Percentiles rank a stretch among this genome's conserved stretches.
Conservation (phyloP, 2,329 filamentous ascomycete species). For the Ophiostoma australiae region DNA sequence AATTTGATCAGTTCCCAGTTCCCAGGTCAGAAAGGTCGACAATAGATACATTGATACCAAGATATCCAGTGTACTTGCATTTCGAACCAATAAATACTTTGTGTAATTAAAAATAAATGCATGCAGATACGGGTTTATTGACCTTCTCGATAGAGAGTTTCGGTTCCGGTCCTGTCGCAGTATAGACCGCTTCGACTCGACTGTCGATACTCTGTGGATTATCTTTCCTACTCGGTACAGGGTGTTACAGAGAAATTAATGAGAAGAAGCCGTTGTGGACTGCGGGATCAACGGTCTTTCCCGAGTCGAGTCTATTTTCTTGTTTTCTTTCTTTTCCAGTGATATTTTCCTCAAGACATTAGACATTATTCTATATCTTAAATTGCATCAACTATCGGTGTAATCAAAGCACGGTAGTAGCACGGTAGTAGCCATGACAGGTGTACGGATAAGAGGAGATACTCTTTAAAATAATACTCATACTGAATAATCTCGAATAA, state of each 20-base stretch:
- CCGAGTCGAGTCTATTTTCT: neutral
- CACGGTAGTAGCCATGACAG: neutral
- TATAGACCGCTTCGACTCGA: conserved; percentile 6
- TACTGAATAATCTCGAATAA: neutral
- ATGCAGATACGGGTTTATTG: conserved; percentile 12
- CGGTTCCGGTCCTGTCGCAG: neutral
- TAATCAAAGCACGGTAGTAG: neutral
- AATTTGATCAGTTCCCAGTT: neutral
- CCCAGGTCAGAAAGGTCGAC: neutral
- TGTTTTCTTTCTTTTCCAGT: neutral
- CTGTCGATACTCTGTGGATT: neutral
- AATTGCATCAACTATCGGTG: conserved; percentile 8
- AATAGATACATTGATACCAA: neutral
- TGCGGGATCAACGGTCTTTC: conserved; percentile 12
- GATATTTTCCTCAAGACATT: neutral
- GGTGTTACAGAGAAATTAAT: neutral
- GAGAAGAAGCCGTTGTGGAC: neutral
- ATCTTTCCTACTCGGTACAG: neutral
- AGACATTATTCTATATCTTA: neutral
- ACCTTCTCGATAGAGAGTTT: neutral
- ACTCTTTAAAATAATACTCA: neutral
- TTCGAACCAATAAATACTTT: neutral
- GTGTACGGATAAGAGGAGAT: neutral
- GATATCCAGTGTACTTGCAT: neutral
- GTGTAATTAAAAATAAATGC: too few relatives aligned